These are phyloP conservation scores for Sporothrix sp. DNA, from an alignment of 2,329 filamentous ascomycete species.

Conservation along the genomic window DNA sequence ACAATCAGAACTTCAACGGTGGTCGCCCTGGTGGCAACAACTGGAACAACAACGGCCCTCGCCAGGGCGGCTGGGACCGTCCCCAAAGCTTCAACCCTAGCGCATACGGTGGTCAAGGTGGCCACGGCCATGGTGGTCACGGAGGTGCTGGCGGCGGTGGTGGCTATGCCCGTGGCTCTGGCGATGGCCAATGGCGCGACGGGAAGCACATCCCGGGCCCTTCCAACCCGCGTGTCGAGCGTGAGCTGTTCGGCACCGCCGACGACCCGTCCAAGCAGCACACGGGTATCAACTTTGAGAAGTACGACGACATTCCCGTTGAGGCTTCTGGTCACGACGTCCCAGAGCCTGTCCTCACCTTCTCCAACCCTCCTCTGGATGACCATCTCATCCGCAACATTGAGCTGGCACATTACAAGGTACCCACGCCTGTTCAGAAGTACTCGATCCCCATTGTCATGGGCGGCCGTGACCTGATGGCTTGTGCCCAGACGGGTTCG, in stretches of 20 bases:
- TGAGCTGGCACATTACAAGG: constrained; percentile 84
- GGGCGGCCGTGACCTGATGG: constrained; percentile 96
- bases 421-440: constrained; percentile 95
- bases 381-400: constrained; percentile 92
- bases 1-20: constrained; percentile 39
- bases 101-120: constrained; percentile 42
- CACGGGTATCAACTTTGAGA: constrained; percentile 99
- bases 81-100: constrained; percentile 48
- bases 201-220: constrained; percentile 93
- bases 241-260: constrained; percentile 82
- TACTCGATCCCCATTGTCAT: constrained; percentile 99
- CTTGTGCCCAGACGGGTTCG: constrained; percentile 98
- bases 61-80: constrained; percentile 21
- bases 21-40: constrained; percentile 21
- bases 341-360: constrained; percentile 80
- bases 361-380: constrained; percentile 91
- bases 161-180: constrained; percentile 64
- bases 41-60: constrained; percentile 19
- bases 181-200: constrained; percentile 92
- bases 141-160: constrained; percentile 27
- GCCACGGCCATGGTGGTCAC: background rate
- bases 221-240: constrained; percentile 79
- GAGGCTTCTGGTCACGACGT: constrained; percentile 92
- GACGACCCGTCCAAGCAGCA: constrained; percentile 94
- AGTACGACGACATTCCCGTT: constrained; percentile 98